These are phyloP conservation scores for Leersia perrieri DNA, from an alignment of 176 grass and related monocot species.

Conservation along the genomic window DNA sequence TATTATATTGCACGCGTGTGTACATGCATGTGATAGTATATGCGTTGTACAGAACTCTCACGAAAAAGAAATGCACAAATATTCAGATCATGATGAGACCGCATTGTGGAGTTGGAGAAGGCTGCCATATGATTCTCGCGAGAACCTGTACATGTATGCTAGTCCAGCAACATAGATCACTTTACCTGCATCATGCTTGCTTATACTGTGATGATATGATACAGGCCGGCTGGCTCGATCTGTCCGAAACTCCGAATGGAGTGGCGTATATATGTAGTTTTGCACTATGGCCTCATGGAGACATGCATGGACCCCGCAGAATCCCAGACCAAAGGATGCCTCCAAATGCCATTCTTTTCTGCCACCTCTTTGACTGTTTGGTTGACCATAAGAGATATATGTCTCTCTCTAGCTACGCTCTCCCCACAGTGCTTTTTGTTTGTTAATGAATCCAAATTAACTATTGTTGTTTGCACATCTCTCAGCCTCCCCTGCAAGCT, in stretches of 20 bases:
- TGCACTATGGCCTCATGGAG: neutral
- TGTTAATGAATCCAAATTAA: no score
- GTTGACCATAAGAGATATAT: neutral
- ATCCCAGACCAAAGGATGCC: conserved; percentile 31
- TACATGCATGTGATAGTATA: neutral
- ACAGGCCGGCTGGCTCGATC: neutral
- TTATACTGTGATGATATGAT: neutral
- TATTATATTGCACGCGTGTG: no score
- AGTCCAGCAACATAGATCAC: conserved; percentile 14
- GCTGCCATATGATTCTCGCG: conserved; percentile 25
- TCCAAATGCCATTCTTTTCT: conserved; percentile 31
- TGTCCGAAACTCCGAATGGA: no score
- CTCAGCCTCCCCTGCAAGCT: no score
- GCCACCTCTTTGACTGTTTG: neutral
- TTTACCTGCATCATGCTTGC: conserved; percentile 13
- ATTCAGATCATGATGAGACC: neutral
- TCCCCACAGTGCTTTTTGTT: neutral
- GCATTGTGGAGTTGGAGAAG: neutral
- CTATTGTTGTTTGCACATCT: no score
- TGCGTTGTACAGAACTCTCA: neutral
- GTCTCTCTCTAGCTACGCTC: no score
- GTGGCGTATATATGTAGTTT: neutral
- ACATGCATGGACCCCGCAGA: conserved; percentile 10
- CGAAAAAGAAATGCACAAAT: neutral
- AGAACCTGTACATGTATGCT: neutral